Percentiles rank a stretch among this genome's conserved stretches.
Evolutionary conservation across 495 filamentous ascomycete species (phyloP).

Genomic region (Poronia punctata): DNA sequence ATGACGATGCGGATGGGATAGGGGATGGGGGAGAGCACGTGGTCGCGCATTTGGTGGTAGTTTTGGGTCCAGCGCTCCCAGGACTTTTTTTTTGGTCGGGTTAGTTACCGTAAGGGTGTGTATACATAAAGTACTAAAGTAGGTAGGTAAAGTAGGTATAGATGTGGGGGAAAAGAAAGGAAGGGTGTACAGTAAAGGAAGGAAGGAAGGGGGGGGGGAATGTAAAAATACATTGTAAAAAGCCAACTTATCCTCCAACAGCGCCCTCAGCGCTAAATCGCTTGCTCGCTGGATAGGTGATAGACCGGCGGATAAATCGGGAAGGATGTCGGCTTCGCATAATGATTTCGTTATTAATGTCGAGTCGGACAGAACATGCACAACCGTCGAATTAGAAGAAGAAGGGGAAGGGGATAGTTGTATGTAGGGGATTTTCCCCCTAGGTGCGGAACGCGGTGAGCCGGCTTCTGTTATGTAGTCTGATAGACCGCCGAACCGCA

Average conservation of each 20-base stretch:
- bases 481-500: slow-evolving; percentile 45
- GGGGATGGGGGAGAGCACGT: slow-evolving; percentile 39
- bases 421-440: slow-evolving; percentile 57
- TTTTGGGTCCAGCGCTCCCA: slow-evolving; percentile 52
- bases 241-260: slow-evolving; percentile 57
- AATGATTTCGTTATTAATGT: slow-evolving; percentile 45
- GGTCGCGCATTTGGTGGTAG: slow-evolving; percentile 53
- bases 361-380: slow-evolving; percentile 37
- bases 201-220: background rate
- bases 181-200: background rate
- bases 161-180: background rate
- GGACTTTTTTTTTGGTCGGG: slow-evolving; percentile 23
- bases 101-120: background rate
- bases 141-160: background rate
- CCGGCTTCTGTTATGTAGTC: slow-evolving; percentile 41
- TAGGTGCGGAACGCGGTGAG: slow-evolving; percentile 36
- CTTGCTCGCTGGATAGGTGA: slow-evolving; percentile 29
- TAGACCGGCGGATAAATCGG: slow-evolving; percentile 42
- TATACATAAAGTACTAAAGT: background rate
- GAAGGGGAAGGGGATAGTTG: slow-evolving; percentile 18
- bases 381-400: slow-evolving; percentile 1
- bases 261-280: slow-evolving; percentile 45
- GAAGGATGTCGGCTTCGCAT: slow-evolving; percentile 30
- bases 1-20: slow-evolving; percentile 48
- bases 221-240: slow-evolving; percentile 30